These are phyloP conservation scores for Isatis lusitanica DNA, from an alignment of 441 rosid genomes.

Conservation along the genomic window DNA sequence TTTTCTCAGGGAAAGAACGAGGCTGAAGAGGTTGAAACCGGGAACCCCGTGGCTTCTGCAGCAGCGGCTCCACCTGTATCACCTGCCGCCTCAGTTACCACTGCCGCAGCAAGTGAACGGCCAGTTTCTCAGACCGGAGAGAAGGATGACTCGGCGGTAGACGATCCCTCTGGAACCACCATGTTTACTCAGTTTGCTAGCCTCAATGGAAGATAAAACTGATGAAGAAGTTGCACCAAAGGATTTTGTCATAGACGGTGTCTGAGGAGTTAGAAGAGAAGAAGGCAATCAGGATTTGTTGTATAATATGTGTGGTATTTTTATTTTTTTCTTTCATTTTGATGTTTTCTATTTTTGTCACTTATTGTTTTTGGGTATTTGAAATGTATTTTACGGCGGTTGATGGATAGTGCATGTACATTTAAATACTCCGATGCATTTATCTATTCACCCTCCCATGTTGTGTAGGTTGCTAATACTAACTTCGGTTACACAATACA, in stretches of 20 bases:
- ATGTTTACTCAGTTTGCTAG: conserved; percentile 48
- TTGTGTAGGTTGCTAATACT: neutral
- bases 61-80: conserved; percentile 5
- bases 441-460: neutral
- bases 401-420: neutral
- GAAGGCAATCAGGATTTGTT: neutral
- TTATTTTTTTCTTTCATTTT: neutral
- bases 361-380: neutral
- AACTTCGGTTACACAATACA: neutral
- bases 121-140: conserved; percentile 36
- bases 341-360: neutral
- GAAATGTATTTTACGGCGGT: neutral
- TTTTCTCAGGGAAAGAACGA: conserved; percentile 52
- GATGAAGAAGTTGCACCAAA: neutral
- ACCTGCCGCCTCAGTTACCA: neutral
- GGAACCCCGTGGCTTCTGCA: neutral
- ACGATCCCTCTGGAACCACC: conserved; percentile 51
- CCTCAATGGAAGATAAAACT: conserved; percentile 49
- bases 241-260: neutral
- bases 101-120: conserved; percentile 21
- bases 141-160: conserved; percentile 35
- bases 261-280: neutral
- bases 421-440: neutral
- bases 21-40: conserved; percentile 40
- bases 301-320: neutral